Conservation (phyloP, 805 yeast species). For the Suhomyces canberraensis region DNA sequence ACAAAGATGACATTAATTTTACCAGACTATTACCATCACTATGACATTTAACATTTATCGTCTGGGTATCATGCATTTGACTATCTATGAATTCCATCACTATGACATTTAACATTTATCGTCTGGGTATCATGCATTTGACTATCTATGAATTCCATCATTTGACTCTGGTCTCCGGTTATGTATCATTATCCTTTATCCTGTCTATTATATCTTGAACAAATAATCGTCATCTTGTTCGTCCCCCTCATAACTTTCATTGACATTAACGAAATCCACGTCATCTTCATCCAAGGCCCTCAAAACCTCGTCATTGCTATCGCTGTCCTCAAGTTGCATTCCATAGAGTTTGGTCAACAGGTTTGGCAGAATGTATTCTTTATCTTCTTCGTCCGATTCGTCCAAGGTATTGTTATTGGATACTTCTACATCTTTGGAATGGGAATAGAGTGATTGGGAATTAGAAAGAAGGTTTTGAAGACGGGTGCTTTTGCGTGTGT, state of each 20-base stretch:
- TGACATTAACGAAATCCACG: constrained; percentile 25
- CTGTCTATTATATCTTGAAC: constrained; percentile 18
- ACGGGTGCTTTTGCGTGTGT: constrained; percentile 19
- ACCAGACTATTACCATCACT: no score
- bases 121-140: no score
- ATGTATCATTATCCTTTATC: no score
- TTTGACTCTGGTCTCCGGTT: no score
- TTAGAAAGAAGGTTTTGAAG: constrained; percentile 32
- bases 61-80: no score
- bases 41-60: no score
- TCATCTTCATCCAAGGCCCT: constrained; percentile 24
- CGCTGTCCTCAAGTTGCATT: constrained; percentile 17
- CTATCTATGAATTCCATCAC: no score
- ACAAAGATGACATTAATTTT: no score
- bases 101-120: no score
- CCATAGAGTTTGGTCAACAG: constrained; percentile 32
- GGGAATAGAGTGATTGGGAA: constrained; percentile 35
- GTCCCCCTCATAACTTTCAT: constrained; percentile 18
- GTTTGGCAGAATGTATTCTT: constrained; percentile 41
- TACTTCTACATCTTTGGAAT: neutral
- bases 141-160: no score
- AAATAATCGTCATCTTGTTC: constrained; percentile 31
- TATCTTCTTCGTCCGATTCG: constrained; percentile 23
- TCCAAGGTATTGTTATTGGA: constrained; percentile 7
- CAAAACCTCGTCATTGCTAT: constrained; percentile 18